These are phyloP conservation scores for Bombardia bombarda DNA, from an alignment of 495 filamentous ascomycete species.

Conservation along the genomic window DNA sequence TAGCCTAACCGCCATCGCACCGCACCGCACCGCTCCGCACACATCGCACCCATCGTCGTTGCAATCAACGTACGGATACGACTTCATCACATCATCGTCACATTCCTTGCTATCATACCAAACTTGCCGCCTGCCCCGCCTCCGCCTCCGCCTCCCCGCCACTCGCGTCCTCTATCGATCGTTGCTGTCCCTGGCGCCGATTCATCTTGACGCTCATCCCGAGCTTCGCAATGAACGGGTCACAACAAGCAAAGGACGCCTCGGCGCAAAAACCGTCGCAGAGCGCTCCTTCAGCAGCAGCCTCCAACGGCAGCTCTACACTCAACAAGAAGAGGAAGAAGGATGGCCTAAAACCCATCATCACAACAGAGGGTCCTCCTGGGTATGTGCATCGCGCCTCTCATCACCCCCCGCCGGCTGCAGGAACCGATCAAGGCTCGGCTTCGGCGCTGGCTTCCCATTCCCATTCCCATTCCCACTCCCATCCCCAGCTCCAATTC, in stretches of 20 bases:
- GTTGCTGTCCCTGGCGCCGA: too few species aligned
- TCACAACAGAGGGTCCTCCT: constrained; percentile 68
- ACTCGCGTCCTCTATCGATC: too few species aligned
- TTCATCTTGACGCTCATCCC: too few species aligned
- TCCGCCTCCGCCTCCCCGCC: too few species aligned
- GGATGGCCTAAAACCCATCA: constrained; percentile 82
- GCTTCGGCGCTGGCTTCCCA: too few species aligned
- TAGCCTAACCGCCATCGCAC: constrained; percentile 1
- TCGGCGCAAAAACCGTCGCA: constrained; percentile 18
- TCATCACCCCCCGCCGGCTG: constrained; percentile 10
- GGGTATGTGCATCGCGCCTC: constrained; percentile 32
- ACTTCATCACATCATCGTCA: too few species aligned
- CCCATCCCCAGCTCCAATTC: neutral
- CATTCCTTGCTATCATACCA: too few species aligned
- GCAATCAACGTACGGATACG: neutral
- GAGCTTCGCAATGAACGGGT: constrained; percentile 33
- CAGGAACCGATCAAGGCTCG: constrained; percentile 1
- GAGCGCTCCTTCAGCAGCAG: constrained; percentile 16
- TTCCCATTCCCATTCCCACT: neutral
- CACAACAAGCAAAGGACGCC: constrained; percentile 18
- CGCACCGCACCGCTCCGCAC: neutral
- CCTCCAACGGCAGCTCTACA: constrained; percentile 26
- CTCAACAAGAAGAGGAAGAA: constrained; percentile 80
- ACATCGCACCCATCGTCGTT: neutral
- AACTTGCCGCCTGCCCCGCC: too few species aligned